Evolutionary conservation across 2,329 filamentous ascomycete genomes (phyloP).

Genomic region (Verticillium isaacii): DNA sequence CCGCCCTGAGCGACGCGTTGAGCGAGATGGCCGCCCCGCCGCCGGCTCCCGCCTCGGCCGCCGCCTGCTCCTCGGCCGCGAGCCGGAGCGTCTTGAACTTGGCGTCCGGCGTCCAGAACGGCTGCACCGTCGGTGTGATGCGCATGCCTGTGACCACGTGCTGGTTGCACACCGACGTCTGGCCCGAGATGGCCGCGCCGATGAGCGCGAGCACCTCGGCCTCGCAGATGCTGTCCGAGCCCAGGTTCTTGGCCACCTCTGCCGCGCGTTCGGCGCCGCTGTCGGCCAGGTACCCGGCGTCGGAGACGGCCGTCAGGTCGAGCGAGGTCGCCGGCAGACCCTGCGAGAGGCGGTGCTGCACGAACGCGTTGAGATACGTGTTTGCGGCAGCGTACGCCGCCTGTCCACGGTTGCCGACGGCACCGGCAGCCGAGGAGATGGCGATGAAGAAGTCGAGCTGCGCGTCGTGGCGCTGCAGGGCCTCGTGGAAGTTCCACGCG

Average conservation of each 20-base stretch:
- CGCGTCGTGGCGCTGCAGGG: constrained; percentile 19
- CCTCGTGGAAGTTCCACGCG: constrained; percentile 36
- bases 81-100: constrained; percentile 47
- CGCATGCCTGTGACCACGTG: constrained; percentile 52
- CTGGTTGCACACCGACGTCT: constrained; percentile 33
- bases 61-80: constrained; percentile 31
- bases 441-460: constrained; percentile 32
- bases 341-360: constrained; percentile 24
- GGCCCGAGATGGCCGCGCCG: constrained; percentile 43
- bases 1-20: constrained; percentile 35
- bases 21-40: constrained; percentile 31
- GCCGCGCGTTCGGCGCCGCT: constrained; percentile 34
- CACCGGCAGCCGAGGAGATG: constrained; percentile 26
- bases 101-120: constrained; percentile 50
- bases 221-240: constrained; percentile 44
- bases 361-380: constrained; percentile 34
- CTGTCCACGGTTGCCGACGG: constrained; percentile 29
- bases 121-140: constrained; percentile 38
- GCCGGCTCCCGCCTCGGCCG: constrained; percentile 23
- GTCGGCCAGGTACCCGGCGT: constrained; percentile 46
- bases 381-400: constrained; percentile 36
- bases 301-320: constrained; percentile 47
- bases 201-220: constrained; percentile 51
- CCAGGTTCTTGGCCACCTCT: constrained; percentile 44
- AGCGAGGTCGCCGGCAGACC: constrained; percentile 39